Base-by-base conservation (phyloP, 768 basidiomycete genomes). In the Russula ochroleuca region DNA sequence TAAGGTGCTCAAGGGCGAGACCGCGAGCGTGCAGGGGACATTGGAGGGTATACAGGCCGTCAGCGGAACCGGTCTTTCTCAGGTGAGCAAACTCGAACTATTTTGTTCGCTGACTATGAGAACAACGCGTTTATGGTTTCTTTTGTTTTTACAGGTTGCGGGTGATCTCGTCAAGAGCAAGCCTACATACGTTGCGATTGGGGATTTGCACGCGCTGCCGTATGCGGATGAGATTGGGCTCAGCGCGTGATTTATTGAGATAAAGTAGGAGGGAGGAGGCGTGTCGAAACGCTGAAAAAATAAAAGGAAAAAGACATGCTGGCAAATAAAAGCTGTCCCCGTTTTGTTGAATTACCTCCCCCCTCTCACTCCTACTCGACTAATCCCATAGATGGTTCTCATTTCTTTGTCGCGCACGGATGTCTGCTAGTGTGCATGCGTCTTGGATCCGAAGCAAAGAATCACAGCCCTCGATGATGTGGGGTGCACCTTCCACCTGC, bases 181-280 rank as follows among this genome's bases (percentile, higher is more conserved):
- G 77, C 91, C 95, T 21, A 94, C 93, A 28, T 92, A 81, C 68
- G 92, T 98, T 45, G 88, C 86, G 13, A 81, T 98, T 54, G 97
- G 95, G 50, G 85, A 96, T 72, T 76, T 86, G 68, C 76, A 80
- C 69, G 71, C 82, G 35, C 81, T 98, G 53, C 96, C 97, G 15
- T 88, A 88, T 72, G 83, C 85, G 69, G 92, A 94, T 70, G 91
- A 92, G 74, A 75, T 94, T 63, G 91, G 91, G 53, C 82, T 94
- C 67, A 52, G 23, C 43, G 63, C 58, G 19, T 66, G 38, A 65
- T 53, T 21, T 45, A 21, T n/a, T n/a, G 35, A 21, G 43, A 14
- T 19, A 15, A 40, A 15, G 2, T n/a, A 53, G 35, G n/a, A 28
- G 17, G 28, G 11, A 28, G 53, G 47, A 6, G 23, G 47, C 21